Conservation (phyloP, 306 rosid genomes). For the Dalbergia cochinchinensis region DNA sequence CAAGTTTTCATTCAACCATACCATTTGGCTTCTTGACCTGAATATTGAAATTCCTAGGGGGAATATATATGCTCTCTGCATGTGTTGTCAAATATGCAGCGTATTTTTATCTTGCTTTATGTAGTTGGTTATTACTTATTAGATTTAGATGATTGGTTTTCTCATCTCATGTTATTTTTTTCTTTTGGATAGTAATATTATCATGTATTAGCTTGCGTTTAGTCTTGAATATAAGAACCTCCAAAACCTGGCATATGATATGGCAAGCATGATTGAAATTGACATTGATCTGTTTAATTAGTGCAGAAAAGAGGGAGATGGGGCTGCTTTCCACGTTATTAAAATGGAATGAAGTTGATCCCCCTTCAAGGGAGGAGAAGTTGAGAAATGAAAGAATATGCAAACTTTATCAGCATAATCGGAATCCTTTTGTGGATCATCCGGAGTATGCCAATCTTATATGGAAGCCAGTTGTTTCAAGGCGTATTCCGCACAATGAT, state of each 20-base stretch:
- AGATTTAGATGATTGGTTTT: not conserved
- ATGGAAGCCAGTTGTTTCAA: conserved; percentile 53
- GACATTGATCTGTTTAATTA: not conserved
- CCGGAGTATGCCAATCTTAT: conserved; percentile 68
- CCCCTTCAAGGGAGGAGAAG: conserved; percentile 84
- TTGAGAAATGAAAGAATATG: conserved; percentile 80
- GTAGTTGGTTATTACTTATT: not conserved
- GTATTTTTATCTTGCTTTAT: conserved; percentile 7
- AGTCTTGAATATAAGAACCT: conserved; percentile 11
- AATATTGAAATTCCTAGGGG: not conserved
- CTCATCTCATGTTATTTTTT: not conserved
- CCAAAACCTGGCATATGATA: conserved; percentile 4
- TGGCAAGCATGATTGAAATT: conserved; percentile 26
- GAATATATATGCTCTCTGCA: not conserved
- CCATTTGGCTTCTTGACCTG: conserved; percentile 10
- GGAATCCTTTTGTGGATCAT: conserved; percentile 81
- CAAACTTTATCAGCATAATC: conserved; percentile 76
- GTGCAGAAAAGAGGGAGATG: conserved; percentile 70
- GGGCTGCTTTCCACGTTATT: conserved; percentile 74
- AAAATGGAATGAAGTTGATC: conserved; percentile 74
- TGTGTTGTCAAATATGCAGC: not conserved
- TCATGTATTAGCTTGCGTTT: not conserved
- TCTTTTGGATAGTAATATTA: not conserved
- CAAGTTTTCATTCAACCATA: conserved; percentile 4
- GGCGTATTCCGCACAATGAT: not conserved